Conservation (phyloP, 2,329 filamentous ascomycete species). For the Colletotrichum sp. region DNA sequence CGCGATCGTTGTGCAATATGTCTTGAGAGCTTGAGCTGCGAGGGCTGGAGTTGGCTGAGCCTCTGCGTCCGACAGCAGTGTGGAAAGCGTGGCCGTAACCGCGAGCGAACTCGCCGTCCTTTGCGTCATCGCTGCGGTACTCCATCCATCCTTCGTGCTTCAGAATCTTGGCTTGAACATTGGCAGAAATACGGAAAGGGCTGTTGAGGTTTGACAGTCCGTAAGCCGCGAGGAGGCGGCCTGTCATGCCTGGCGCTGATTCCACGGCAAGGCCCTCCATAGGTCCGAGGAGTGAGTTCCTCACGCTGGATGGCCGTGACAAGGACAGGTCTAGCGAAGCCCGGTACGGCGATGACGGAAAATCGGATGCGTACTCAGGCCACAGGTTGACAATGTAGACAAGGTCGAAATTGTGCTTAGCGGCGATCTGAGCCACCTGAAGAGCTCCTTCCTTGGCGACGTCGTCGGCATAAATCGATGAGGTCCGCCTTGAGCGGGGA, state of each 20-base stretch:
- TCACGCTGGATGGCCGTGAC: constrained; percentile 20
- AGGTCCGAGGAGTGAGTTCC: constrained; percentile 3
- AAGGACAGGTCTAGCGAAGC: constrained; percentile 18
- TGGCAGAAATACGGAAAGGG: constrained; percentile 56
- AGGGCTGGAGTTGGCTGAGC: not conserved
- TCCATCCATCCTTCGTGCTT: constrained; percentile 57
- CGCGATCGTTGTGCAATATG: constrained; percentile 44
- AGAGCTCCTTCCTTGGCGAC: constrained; percentile 26
- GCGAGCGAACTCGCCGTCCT: constrained; percentile 49
- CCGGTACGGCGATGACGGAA: constrained; percentile 19
- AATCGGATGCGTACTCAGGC: constrained; percentile 39
- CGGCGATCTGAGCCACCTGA: constrained; percentile 59
- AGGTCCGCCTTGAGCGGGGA: constrained; percentile 1
- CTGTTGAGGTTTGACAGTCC: constrained; percentile 55
- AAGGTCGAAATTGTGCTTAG: constrained; percentile 61
- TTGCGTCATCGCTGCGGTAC: constrained; percentile 49
- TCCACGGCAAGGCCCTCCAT: constrained; percentile 17
- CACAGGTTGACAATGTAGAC: constrained; percentile 65
- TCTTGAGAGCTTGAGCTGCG: constrained; percentile 2
- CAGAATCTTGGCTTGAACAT: constrained; percentile 56
- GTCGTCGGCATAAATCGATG: constrained; percentile 9
- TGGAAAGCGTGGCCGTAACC: constrained; percentile 62
- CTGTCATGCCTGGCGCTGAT: constrained; percentile 39
- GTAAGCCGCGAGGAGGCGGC: constrained; percentile 60
- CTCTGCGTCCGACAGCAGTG: constrained; percentile 38